Percentiles rank a stretch among this genome's conserved stretches.
Evolutionary conservation across 169 alveolate species (phyloP).

Genomic region (Plasmodium gonderi): DNA sequence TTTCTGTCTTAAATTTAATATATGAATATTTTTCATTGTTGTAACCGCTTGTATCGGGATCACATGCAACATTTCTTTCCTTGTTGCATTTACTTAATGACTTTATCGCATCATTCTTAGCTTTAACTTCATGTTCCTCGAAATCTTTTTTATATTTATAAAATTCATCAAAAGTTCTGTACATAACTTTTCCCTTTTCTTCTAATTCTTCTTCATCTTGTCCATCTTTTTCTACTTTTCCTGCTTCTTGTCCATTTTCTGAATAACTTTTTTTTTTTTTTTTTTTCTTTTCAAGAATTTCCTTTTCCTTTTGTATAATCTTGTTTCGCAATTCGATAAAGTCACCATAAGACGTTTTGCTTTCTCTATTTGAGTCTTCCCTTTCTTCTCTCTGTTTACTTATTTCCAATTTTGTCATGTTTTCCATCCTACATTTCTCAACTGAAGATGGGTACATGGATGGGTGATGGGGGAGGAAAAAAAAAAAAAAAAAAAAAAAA

Average conservation of each 20-base stretch:
- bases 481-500: no score
- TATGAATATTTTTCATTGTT: constrained; percentile 21
- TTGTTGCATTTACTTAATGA: background rate
- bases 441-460: background rate
- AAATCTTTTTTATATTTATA: constrained; percentile 48
- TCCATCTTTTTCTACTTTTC: background rate
- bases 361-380: background rate
- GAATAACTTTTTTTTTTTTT: no score
- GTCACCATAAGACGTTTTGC: background rate
- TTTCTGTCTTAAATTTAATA: constrained; percentile 50
- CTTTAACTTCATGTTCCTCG: constrained; percentile 52
- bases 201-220: background rate
- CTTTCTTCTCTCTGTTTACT: background rate
- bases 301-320: constrained; percentile 40
- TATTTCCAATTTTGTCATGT: background rate
- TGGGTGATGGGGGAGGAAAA: no score
- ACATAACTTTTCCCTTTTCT: constrained; percentile 6
- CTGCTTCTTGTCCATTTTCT: background rate
- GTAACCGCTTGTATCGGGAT: background rate
- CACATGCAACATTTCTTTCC: no score
- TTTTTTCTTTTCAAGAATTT: constrained; percentile 25
- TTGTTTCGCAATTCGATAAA: constrained; percentile 43
- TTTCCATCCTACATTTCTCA: background rate
- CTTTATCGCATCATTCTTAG: constrained; percentile 28
- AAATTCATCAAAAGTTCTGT: constrained; percentile 70